Conservation (phyloP, 208 protist genomes). For the Leptomonas pyrrhocoris region DNA sequence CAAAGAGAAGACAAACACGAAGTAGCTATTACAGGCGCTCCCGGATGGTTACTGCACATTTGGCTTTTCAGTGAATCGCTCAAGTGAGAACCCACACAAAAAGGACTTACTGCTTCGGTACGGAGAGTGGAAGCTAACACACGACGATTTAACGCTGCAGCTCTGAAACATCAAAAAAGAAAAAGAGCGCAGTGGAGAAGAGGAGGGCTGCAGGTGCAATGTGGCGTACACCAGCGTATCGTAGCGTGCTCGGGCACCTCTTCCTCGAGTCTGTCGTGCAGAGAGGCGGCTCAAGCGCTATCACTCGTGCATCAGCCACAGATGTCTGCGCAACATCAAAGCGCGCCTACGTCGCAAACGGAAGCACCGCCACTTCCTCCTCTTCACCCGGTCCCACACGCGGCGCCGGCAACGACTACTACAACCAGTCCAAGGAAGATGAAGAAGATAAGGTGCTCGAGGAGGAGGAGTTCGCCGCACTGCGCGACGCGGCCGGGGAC, state of each 20-base stretch:
- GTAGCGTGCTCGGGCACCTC: background rate
- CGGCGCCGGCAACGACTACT: background rate
- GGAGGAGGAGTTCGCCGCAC: slow-evolving; percentile 74
- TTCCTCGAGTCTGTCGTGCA: background rate
- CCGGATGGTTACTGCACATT: no score
- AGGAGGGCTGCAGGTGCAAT: background rate
- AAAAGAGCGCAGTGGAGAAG: no score
- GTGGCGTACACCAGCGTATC: background rate
- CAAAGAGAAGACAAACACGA: no score
- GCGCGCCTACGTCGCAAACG: background rate
- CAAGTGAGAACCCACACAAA: no score
- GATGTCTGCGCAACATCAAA: background rate
- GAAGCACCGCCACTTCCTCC: background rate
- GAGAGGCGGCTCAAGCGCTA: background rate
- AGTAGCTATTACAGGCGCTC: no score
- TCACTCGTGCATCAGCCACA: background rate
- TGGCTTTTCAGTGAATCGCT: no score
- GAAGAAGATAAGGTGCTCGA: slow-evolving; percentile 63
- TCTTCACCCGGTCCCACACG: background rate
- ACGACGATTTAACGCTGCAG: no score
- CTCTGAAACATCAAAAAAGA: no score
- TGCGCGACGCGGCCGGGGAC: slow-evolving; percentile 43
- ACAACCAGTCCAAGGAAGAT: slow-evolving; percentile 36
- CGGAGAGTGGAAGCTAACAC: no score
- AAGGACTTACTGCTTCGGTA: no score